These are phyloP conservation scores for Lolium rigidum DNA, from an alignment of 176 grass and related monocot genomes.

Conservation along the genomic window DNA sequence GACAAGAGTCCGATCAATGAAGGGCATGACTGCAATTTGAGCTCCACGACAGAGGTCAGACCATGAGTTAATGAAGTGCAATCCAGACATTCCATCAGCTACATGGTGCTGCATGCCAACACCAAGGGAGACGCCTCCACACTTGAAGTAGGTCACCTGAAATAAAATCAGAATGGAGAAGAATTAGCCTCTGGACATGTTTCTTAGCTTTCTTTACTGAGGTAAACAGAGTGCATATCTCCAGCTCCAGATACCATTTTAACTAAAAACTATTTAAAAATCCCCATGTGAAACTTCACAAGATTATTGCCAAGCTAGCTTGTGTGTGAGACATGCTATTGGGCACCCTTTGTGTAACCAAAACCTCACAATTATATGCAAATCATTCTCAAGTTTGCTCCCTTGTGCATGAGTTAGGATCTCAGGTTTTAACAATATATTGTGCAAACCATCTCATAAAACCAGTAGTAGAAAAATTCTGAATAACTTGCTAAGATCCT, in stretches of 20 bases:
- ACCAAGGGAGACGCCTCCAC: constrained; percentile 75
- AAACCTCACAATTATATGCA: background rate
- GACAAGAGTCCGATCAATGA: constrained; percentile 75
- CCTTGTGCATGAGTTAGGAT: background rate
- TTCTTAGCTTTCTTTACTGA: constrained; percentile 15
- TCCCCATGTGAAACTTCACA: constrained; percentile 4
- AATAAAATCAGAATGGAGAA: background rate
- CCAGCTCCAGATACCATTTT: too few relatives aligned
- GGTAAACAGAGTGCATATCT: constrained; percentile 6
- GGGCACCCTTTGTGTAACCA: background rate
- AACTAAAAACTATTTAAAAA: background rate
- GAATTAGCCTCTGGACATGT: constrained; percentile 1
- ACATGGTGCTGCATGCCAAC: constrained; percentile 96
- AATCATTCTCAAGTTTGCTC: background rate
- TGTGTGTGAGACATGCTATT: background rate
- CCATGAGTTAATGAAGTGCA: constrained; percentile 96
- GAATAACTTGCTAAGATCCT: background rate
- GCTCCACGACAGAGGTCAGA: constrained; percentile 71
- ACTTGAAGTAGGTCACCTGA: constrained; percentile 93
- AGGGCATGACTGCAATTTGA: constrained; percentile 55
- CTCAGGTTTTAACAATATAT: constrained; percentile 13
- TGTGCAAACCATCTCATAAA: constrained; percentile 16
- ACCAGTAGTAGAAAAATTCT: constrained; percentile 25
- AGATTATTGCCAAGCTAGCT: background rate
- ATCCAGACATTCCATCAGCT: constrained; percentile 76